A percentile compares a stretch with the other conserved stretches of the same genome.
Evolutionary conservation across 495 filamentous ascomycete species (phyloP).

Genomic region (Xylaria curta): DNA sequence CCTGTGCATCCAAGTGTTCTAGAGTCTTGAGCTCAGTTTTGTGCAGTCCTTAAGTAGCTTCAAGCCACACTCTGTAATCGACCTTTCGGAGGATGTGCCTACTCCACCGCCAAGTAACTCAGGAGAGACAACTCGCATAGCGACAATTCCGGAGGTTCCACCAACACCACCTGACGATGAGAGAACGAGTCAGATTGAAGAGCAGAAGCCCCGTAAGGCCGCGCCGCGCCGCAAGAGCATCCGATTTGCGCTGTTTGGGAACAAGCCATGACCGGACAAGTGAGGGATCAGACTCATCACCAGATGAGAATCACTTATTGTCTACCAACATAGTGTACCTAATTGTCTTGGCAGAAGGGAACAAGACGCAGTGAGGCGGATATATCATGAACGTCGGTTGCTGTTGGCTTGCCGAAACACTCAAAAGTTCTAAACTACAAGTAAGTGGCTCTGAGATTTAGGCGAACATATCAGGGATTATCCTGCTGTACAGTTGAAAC

Average conservation of each 20-base stretch:
- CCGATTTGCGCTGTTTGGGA: constrained; percentile 38
- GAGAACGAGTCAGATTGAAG: constrained; percentile 30
- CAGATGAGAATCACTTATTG: not conserved
- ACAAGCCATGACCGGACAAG: constrained; percentile 19
- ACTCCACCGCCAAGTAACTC: constrained; percentile 38
- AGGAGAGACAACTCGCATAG: constrained; percentile 37
- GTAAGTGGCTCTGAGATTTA: not conserved
- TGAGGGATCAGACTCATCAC: not conserved
- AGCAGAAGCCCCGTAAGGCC: constrained; percentile 32
- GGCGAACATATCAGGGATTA: not conserved
- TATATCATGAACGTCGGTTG: constrained; percentile 4
- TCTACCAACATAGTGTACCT: not conserved
- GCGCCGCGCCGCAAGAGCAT: constrained; percentile 38
- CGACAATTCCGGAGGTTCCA: constrained; percentile 40
- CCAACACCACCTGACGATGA: constrained; percentile 43
- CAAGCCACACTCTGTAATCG: constrained; percentile 34
- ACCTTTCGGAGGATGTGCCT: constrained; percentile 32
- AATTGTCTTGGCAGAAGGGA: not conserved
- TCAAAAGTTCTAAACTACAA: not conserved
- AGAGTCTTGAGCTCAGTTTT: constrained; percentile 27
- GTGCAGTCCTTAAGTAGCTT: constrained; percentile 38
- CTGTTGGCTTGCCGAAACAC: not conserved
- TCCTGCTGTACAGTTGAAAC: constrained; percentile 9
- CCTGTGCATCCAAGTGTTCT: not conserved
- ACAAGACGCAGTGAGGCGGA: not conserved